Evolutionary conservation across 164 flowering plant species (phyloP), one percentile per base, ranked within the genome.

Genomic region (Magnolia changhungtana): DNA sequence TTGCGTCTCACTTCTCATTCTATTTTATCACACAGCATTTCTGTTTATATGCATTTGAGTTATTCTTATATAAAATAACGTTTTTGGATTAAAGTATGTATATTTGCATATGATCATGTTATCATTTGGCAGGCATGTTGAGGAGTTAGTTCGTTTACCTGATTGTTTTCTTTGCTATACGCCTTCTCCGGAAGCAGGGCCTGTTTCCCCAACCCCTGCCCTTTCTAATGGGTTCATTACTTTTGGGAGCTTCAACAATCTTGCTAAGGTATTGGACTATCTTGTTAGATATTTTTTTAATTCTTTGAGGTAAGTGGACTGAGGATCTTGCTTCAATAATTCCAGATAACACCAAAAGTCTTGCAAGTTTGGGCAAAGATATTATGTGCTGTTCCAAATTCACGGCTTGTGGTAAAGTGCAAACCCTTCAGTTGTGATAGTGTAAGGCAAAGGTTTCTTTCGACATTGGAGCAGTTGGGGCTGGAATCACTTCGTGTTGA

Each of bases 361-460:
- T 81, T 96, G 84, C 87, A 90, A 90, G 94, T 96, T 77, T 96
- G 99, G 99, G 99, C 98, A 72, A 91, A 85, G 82, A 96, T 96
- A 76, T 79, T 96, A 67, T 89, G 92, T 86, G 95, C 97, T 5
- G 93, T 94, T 83, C 99, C 99, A 49, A 90, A 96, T 75, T 96
- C 99, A n/a, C 86, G 99, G 27, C 96, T 94, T 37, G 95, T 96
- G 76, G 97, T 96, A 6, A 96, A 96, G 80, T 96, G 99, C 76
- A 96, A 96, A 80, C 99, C 99, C 37, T 94, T 96, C 78, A 88
- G 96, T 76, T 96, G 98, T 83, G 98, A 96, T 76, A 96, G 92
- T 80, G 84, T 96, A 18, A 88, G 97, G 71, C 92, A 89, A 81
- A 90, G 87, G 80, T 94, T 96, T 86, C 92, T 96, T 69, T 77